Conservation (phyloP, 164 flowering plant species). For the Magnolia sinica region DNA sequence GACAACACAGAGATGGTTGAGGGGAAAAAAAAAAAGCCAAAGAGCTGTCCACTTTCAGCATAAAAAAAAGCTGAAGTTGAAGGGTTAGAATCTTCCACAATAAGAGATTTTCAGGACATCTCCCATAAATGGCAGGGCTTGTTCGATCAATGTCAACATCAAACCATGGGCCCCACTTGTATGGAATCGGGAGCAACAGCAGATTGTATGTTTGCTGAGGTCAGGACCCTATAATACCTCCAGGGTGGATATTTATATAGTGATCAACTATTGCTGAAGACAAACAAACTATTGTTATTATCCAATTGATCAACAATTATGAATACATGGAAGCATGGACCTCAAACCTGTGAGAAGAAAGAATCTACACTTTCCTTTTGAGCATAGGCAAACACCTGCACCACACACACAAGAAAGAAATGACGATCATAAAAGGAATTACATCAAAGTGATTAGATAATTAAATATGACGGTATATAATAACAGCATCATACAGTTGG, state of each 20-base stretch:
- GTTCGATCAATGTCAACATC: background rate
- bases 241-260: background rate
- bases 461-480: background rate
- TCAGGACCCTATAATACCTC: background rate
- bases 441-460: background rate
- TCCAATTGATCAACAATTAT: background rate
- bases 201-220: background rate
- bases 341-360: slow-evolving; percentile 84
- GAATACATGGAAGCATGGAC: background rate
- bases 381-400: slow-evolving; percentile 85
- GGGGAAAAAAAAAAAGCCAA: background rate
- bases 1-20: background rate
- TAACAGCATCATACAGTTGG: slow-evolving; percentile 59
- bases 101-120: background rate
- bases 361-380: slow-evolving; percentile 90
- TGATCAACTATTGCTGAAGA: background rate
- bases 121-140: background rate
- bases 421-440: background rate
- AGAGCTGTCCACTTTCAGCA: background rate
- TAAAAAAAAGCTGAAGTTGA: background rate
- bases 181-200: background rate
- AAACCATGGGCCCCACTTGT: background rate
- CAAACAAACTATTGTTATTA: too few species aligned
- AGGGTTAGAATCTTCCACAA: background rate
- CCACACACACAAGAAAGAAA: background rate